These are phyloP conservation scores for Metarhizium brunneum DNA, from an alignment of 2,329 filamentous ascomycete species.

Conservation along the genomic window DNA sequence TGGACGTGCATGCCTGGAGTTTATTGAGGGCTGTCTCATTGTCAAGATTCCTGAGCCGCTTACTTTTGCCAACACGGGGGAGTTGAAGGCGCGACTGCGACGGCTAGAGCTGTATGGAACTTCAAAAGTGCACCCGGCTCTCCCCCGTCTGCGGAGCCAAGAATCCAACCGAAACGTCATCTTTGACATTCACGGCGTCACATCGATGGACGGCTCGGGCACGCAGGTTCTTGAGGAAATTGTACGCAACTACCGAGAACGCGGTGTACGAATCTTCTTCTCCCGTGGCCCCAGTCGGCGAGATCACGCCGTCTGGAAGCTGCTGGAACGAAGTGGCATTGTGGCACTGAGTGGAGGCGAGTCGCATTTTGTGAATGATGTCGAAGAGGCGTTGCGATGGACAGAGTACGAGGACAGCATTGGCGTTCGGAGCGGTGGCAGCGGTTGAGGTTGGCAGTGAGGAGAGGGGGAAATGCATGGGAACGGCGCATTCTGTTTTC, in stretches of 20 bases:
- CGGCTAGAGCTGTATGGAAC: conserved; percentile 89
- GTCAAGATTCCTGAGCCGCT: conserved; percentile 96
- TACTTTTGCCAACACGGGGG: conserved; percentile 94
- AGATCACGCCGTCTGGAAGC: conserved; percentile 51
- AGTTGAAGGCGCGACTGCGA: conserved; percentile 73
- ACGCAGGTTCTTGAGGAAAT: conserved; percentile 89
- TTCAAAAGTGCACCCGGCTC: conserved; percentile 70
- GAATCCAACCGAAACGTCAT: conserved; percentile 87
- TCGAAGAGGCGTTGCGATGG: conserved; percentile 74
- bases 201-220: conserved; percentile 84
- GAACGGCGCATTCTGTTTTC: background rate
- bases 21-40: conserved; percentile 85
- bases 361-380: conserved; percentile 69
- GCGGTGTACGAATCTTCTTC: conserved; percentile 71
- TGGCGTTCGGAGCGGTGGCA: conserved; percentile 14
- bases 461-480: background rate
- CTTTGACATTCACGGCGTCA: conserved; percentile 97
- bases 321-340: conserved; percentile 75
- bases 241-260: conserved; percentile 66
- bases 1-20: conserved; percentile 66
- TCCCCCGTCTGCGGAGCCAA: conserved; percentile 68
- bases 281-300: conserved; percentile 41
- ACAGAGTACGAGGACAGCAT: conserved; percentile 60
- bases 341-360: conserved; percentile 72
- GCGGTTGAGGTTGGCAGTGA: background rate